Evolutionary conservation across 768 basidiomycete species (phyloP), one percentile per base, ranked within the genome.

Genomic region (Pulveroboletus sp.): DNA sequence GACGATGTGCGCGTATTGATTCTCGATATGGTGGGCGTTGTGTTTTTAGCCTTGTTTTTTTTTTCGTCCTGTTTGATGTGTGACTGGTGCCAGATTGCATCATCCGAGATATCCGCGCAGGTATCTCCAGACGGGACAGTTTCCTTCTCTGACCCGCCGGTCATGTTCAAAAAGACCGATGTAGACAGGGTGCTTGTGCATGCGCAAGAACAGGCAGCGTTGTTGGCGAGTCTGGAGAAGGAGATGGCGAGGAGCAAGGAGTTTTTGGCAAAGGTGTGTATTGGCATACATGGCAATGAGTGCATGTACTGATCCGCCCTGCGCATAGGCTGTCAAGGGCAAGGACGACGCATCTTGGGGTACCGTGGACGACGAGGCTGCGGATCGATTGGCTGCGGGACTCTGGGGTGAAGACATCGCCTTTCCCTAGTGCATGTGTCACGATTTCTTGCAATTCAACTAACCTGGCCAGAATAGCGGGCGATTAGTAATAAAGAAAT

Each of bases 61-160:
- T n/a, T n/a, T n/a, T n/a, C n/a, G n/a, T n/a, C n/a, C n/a, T n/a
- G n/a, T n/a, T 38, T 17, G 5, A 12, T 8, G 17, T 11, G 25
- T 11, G 12, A 25, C 40, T 29, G 20, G 9, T 3, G 9, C 8
- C 55, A 90, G 90, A 86, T 92, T 54, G 84, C 85, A 60, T 72
- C 75, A 0, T 75, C 73, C 47, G 85, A 89, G 52, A 84, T 93
- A 53, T 76, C 74, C 19, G 90, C 87, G 0, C 75, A 75, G 34
- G 78, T 93, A 29, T 81, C 83, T 2, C 75, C 78, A 1, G 74
- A 80, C 44, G 85, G 80, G 5, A 87, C 85, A 0, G 88, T 93
- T 17, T 82, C 83, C 1, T 90, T 91, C 66, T 77, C 78, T 16
- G 84, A 85, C 59, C 77, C 80, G 14, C 75, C 79, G 2, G 73